These are phyloP conservation scores for Asparagopsis taxiformis DNA, from an alignment of 31 red algal species.

Conservation along the genomic window DNA sequence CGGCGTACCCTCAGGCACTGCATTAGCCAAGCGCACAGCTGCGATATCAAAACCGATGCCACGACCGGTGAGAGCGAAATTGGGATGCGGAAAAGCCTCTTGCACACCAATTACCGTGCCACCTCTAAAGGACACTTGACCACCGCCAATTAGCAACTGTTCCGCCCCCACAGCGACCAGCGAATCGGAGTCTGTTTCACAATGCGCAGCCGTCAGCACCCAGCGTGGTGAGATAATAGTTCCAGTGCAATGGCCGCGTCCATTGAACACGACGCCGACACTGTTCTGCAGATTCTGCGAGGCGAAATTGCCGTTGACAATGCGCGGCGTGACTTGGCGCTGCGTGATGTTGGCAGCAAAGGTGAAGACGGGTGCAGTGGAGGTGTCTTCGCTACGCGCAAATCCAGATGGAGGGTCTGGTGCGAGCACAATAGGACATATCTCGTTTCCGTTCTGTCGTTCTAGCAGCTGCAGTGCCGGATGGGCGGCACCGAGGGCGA, in stretches of 20 bases:
- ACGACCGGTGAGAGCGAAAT: background rate
- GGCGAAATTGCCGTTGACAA: background rate
- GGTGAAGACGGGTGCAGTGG: background rate
- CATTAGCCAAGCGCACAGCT: background rate
- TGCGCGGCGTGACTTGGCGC: background rate
- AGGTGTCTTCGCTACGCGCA: too few species aligned
- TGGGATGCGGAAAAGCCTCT: background rate
- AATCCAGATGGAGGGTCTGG: background rate
- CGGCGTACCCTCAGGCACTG: background rate
- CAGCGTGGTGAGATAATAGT: background rate
- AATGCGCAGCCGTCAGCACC: background rate
- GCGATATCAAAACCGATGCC: slow-evolving; percentile 1
- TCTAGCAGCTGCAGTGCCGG: background rate
- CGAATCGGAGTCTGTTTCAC: background rate
- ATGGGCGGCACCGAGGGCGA: too few species aligned
- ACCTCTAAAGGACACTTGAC: background rate
- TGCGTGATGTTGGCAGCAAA: background rate
- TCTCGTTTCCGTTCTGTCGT: background rate
- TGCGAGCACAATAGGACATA: background rate
- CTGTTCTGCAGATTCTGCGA: background rate
- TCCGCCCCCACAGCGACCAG: background rate
- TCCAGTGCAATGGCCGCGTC: background rate
- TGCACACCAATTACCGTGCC: background rate
- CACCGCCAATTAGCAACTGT: background rate
- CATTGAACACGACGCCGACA: background rate